Evolutionary conservation across 257 asterid species (phyloP), one percentile per base, ranked within the genome.

Genomic region (Jaltomata sinuosa): DNA sequence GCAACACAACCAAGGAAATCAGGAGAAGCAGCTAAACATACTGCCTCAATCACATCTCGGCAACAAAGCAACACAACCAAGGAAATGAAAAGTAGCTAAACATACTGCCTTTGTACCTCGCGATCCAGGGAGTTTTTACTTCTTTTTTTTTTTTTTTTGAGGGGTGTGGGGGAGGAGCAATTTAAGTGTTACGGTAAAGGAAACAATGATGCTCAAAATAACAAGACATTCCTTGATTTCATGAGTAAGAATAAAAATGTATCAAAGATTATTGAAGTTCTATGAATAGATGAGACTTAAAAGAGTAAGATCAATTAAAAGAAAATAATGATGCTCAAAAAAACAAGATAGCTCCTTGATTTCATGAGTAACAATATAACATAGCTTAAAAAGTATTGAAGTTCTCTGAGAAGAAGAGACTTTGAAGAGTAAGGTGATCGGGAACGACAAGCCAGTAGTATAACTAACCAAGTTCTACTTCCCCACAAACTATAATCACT

Each of bases 401-500:
- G 59, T 68, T 86, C 84, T 82, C 71, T 81, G 84, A 34, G 74
- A 80, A 81, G 71, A 78, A 67, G 62, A 52, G 69, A 79, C 83
- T 76, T 76, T 34, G n/a, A 9, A 22, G 68, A 57, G 61, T 77
- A 50, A 67, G 80, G 55, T 53, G 84, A 85, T 81, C 76, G 86
- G 27, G 61, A 76, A 76, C 16, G 10, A 83, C 86, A 82, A 80
- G 76, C 83, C 84, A 29, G 54, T 77, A 85, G 72, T 49, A 62
- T 65, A 84, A 79, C 88, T 86, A 85, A 84, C 83, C 84, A 84
- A 64, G 77, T 88, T 88, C 84, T 84, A 81, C 76, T 74, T 84
- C 55, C 83, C 87, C 87, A 84, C 86, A 77, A 81, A 76, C 59
- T 86, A 84, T 86, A 81, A 85, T 76, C 90, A 88, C 83, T 81